phyloP scores from a whole-genome alignment of 2,329 filamentous ascomycete species.

The Fusarium camptoceras region DNA sequence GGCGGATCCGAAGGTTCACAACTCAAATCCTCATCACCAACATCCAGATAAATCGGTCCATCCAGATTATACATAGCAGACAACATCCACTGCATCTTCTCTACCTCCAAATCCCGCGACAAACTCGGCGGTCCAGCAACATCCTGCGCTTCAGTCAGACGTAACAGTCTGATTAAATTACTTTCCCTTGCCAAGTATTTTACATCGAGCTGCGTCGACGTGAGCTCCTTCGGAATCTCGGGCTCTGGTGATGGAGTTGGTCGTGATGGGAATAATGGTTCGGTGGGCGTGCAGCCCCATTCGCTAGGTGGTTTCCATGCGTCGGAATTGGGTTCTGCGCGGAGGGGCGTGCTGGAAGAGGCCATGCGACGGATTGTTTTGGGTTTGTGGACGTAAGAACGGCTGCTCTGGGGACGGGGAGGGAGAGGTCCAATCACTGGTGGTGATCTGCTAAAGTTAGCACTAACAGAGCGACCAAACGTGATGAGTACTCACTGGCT shows the following conservation, averaged over 20 bases:
- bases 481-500: background rate
- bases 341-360: constrained; percentile 15
- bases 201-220: constrained; percentile 16
- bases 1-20: constrained; percentile 35
- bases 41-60: background rate
- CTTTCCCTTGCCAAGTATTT: constrained; percentile 14
- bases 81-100: constrained; percentile 71
- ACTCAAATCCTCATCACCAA: constrained; percentile 30
- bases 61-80: constrained; percentile 64
- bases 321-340: constrained; percentile 2
- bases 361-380: constrained; percentile 17
- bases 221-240: constrained; percentile 4
- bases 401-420: constrained; percentile 14
- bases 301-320: constrained; percentile 24
- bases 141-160: constrained; percentile 7
- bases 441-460: constrained; percentile 16
- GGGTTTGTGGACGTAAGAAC: background rate
- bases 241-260: constrained; percentile 1
- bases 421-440: background rate
- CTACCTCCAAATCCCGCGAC: constrained; percentile 56
- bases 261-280: background rate
- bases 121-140: background rate
- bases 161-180: constrained; percentile 18
- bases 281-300: constrained; percentile 32
- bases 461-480: fast-evolving